phyloP scores from a whole-genome alignment of 2,329 filamentous ascomycete species.

The Chrysoporthe puriensis region DNA sequence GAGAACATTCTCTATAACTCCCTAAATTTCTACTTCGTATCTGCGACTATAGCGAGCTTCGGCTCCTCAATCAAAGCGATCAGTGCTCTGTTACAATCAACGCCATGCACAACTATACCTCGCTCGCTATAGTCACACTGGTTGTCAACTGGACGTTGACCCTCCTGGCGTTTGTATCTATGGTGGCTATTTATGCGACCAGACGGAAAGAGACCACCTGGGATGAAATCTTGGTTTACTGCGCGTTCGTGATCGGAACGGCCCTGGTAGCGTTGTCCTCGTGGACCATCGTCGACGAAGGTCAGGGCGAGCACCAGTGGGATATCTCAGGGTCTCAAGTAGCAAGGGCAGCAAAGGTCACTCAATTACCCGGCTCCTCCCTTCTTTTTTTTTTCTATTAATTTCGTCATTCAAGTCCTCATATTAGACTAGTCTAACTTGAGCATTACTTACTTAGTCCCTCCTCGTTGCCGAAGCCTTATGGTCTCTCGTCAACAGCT shows the following conservation, averaged over 20 bases:
- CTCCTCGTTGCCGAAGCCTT: too few species aligned
- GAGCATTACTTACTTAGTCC: too few species aligned
- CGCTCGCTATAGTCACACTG: constrained; percentile 16
- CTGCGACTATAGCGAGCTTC: neutral
- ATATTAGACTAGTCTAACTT: too few species aligned
- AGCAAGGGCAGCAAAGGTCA: constrained; percentile 17
- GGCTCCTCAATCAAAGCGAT: neutral
- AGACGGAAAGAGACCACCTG: neutral
- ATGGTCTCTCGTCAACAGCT: too few species aligned
- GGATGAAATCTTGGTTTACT: neutral
- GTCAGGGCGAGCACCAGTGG: constrained; percentile 16
- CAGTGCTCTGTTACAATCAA: neutral
- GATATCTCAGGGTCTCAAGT: constrained; percentile 1
- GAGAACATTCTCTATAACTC: neutral
- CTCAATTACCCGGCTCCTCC: neutral
- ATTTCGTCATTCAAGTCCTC: too few species aligned
- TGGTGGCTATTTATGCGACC: neutral
- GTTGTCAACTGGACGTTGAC: constrained; percentile 20
- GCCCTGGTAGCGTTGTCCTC: constrained; percentile 3
- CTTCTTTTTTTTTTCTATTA: neutral
- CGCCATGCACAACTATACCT: neutral
- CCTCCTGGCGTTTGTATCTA: constrained; percentile 8
- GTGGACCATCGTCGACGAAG: constrained; percentile 16
- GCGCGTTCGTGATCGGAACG: neutral
- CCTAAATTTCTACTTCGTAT: neutral